Base-by-base conservation (phyloP, 495 filamentous ascomycete species). In the Penicillium roqueforti region DNA sequence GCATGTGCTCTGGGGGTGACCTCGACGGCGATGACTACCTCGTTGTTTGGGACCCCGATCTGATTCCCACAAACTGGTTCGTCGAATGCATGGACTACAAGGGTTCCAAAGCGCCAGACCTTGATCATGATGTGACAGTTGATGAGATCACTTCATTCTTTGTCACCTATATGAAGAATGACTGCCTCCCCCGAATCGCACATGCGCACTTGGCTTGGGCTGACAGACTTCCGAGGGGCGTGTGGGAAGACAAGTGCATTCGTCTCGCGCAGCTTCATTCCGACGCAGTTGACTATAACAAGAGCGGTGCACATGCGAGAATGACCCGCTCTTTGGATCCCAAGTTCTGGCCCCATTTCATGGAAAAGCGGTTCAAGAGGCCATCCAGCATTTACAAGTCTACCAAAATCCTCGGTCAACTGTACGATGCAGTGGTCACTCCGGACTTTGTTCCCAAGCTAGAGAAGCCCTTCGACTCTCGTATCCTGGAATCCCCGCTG, bases 1-100 rank as follows among this genome's bases (percentile, higher is more conserved):
- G 86, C 55, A 97, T 97, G 93, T 93, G 91, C 57, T 95, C 93
- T 6, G 93, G 93, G 3, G 95, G 93, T 5, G 93, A 99, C 66
- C 75, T 99, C 3, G 93, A 99, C 69, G 93, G 93, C 0, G 93
- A 99, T 59, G 95, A 97, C 64, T 99, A 87, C 63, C 80, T 96
- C 22, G 86, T 97, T 18, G 88, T 97, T 32, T 99, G 93, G 93
- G 91, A 99, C 59, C 61, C 76, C 31, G 80, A 86, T 40, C 75
- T 99, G 5, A 67, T 92, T 23, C 91, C 91, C 2, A 39, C 51
- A 0, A 73, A 86, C 43, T 89, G 83, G 80, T 87, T 91, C 53
- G 69, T 81, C 31, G 66, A 76, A 3, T 86, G 92, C 0, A 95
- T 96, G 89, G 73, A 84, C 47, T 92, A 87, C 60, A 73, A 72